phyloP scores from a whole-genome alignment of 2,329 filamentous ascomycete genomes.

The Curvularia lunata region DNA sequence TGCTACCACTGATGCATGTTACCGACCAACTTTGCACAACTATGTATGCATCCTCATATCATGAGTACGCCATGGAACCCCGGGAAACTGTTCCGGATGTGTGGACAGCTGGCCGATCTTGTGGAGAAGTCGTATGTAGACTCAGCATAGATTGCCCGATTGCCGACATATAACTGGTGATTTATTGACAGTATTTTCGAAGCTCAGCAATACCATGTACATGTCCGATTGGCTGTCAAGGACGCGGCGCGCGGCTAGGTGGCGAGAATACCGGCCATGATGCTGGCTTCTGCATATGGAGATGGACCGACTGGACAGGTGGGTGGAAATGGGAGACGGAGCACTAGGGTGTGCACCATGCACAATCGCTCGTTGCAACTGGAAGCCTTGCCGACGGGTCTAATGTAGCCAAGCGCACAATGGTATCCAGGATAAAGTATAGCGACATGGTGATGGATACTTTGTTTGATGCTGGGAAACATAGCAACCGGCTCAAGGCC shows the following conservation, averaged over 20 bases:
- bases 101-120: neutral
- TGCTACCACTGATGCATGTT: neutral
- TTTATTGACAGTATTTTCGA: neutral
- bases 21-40: neutral
- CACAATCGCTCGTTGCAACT: conserved; percentile 1
- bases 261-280: neutral
- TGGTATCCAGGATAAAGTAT: neutral
- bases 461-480: neutral
- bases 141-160: neutral
- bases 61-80: neutral
- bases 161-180: neutral
- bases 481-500: neutral
- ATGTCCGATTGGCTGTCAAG: neutral
- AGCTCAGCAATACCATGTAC: neutral
- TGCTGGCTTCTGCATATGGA: conserved; percentile 3
- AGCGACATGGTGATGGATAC: neutral
- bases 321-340: neutral
- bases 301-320: neutral
- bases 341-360: conserved; percentile 1
- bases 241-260: neutral
- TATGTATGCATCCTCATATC: conserved; percentile 1
- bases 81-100: neutral
- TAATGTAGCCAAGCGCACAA: neutral
- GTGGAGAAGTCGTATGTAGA: neutral
- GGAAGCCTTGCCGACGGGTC: neutral